Base-by-base conservation (phyloP, 495 filamentous ascomycete species). In the Neurospora sp. region DNA sequence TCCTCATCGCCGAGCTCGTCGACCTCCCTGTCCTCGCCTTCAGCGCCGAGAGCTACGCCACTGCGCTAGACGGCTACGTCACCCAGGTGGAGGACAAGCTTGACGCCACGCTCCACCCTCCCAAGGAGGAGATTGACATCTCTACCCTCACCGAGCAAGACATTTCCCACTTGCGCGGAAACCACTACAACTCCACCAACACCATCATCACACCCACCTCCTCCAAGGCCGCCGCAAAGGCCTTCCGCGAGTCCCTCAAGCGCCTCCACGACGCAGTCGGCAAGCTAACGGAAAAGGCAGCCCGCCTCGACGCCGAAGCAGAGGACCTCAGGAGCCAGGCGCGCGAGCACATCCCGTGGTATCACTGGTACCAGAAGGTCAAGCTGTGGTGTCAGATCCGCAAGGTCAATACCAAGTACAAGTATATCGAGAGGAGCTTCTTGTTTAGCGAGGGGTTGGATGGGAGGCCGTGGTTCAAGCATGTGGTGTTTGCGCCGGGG, bases 391-490 rank as follows among this genome's bases (percentile, higher is more conserved):
- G 85, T 2, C 81, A 90, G 39, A 90, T 92, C 70, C 86, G 90
- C 27, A 84, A 88, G 72, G 87, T 86, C 5, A 96, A 95, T 76
- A 83, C 83, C 66, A 88, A 89, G 75, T 91, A 93, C 84, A 92
- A 91, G 77, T 88, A 86, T 31, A 89, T 98, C 71, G 96, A 99
- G 79, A 89, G 92, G 4, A 81, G 92, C 81, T 88, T 99, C 73
- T 81, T 98, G 71, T 94, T 97, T 78, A 79, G 92, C 69, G 81
- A 87, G 42, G 94, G 95, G 35, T 84, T 96, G 82, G 94, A 94
- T 71, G 90, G 91, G 41, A 86, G 96, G 74, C 88, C 91, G 44
- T 97, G 97, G 87, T 99, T 94, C 82, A 97, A 97, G 82, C 96
- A 99, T 81, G 89, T 97, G 62, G 84, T 99, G 54, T 96, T 94